Evolutionary conservation across 345 rosid genomes (phyloP).

Genomic region (Corchorus capsularis): DNA sequence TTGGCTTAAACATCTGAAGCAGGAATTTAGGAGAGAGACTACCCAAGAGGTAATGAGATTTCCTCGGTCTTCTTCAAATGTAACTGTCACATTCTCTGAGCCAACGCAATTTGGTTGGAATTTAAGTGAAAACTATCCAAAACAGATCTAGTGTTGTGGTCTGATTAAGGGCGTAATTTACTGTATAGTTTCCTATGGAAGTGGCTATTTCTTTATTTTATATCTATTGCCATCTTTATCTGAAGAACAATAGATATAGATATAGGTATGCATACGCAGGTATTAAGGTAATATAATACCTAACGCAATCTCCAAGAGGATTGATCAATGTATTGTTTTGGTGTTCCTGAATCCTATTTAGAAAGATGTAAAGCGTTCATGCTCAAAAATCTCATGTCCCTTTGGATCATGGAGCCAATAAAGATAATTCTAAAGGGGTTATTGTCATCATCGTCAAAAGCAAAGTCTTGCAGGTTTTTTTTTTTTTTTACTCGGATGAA

Average conservation of each 20-base stretch:
- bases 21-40: neutral
- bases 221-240: neutral
- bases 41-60: neutral
- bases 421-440: too few relatives aligned
- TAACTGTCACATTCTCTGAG: neutral
- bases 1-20: neutral
- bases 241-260: neutral
- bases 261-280: neutral
- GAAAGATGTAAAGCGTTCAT: constrained; percentile 69
- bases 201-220: neutral
- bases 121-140: neutral
- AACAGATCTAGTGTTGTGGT: neutral
- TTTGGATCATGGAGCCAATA: too few relatives aligned
- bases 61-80: neutral
- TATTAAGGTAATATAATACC: neutral
- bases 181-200: neutral
- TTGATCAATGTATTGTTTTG: neutral
- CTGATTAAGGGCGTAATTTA: neutral
- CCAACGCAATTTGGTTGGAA: neutral
- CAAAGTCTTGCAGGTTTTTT: too few relatives aligned
- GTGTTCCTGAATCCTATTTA: constrained; percentile 23
- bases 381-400: constrained; percentile 28
- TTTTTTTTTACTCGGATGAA: too few relatives aligned
- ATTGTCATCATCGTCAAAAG: too few relatives aligned
- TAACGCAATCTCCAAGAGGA: neutral